Evolutionary conservation across 805 yeast species (phyloP).

Genomic region (Wickerhamiella slavikovae): DNA sequence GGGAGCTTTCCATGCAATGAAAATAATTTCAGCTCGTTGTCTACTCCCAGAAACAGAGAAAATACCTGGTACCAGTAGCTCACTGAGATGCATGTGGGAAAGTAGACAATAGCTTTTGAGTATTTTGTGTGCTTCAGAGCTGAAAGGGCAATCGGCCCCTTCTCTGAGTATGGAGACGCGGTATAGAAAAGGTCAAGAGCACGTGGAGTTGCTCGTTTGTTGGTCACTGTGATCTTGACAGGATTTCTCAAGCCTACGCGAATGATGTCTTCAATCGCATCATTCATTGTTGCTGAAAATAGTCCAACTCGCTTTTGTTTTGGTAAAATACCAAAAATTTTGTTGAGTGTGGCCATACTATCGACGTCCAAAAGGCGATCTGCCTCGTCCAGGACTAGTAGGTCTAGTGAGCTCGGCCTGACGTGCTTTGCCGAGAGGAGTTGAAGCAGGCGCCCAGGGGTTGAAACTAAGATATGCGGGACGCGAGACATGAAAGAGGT

Average conservation of each 20-base stretch:
- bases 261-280: constrained; percentile 60
- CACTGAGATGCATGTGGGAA: constrained; percentile 78
- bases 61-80: constrained; percentile 31
- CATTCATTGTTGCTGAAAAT: constrained; percentile 80
- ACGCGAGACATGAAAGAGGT: constrained; percentile 28
- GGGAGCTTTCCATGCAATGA: constrained; percentile 83
- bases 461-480: constrained; percentile 70
- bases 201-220: constrained; percentile 28
- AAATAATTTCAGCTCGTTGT: constrained; percentile 25
- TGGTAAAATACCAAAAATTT: constrained; percentile 51
- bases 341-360: constrained; percentile 45
- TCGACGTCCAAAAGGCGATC: constrained; percentile 69
- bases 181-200: constrained; percentile 42
- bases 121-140: constrained; percentile 33
- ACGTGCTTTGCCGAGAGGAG: constrained; percentile 38
- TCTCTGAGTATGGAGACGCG: constrained; percentile 35
- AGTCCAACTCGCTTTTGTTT: constrained; percentile 85
- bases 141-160: constrained; percentile 37
- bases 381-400: constrained; percentile 78
- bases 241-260: constrained; percentile 88
- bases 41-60: constrained; percentile 4
- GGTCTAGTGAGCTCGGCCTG: constrained; percentile 42
- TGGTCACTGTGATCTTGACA: constrained; percentile 58
- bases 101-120: constrained; percentile 72
- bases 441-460: constrained; percentile 79